These are phyloP conservation scores for Pseudogymnoascus sp. DNA, from an alignment of 2,329 filamentous ascomycete species.

Conservation along the genomic window DNA sequence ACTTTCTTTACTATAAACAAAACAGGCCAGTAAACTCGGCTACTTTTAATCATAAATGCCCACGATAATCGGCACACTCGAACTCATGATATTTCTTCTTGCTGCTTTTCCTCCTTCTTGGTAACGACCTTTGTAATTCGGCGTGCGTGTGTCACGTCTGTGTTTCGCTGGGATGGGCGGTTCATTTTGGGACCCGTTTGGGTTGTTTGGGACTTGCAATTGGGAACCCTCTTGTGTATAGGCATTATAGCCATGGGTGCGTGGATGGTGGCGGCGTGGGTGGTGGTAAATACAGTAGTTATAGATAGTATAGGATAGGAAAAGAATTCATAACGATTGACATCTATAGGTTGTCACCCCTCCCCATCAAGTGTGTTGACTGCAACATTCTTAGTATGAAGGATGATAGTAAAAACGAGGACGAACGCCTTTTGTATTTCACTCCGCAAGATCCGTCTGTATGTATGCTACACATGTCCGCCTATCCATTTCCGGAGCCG, in stretches of 20 bases:
- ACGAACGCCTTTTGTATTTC: not conserved
- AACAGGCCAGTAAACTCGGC: not conserved
- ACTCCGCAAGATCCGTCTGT: not conserved
- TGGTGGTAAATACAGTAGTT: not conserved
- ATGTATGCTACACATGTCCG: not conserved
- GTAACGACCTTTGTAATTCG: not conserved
- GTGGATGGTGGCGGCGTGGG: not conserved
- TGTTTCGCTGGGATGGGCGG: slow-evolving; percentile 1
- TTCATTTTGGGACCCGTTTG: not conserved
- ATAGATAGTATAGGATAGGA: not conserved
- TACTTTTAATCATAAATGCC: not conserved
- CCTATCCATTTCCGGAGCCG: not conserved
- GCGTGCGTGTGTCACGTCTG: not conserved
- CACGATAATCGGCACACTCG: not conserved
- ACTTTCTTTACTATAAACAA: not conserved
- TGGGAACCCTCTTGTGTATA: not conserved
- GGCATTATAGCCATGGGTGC: not conserved
- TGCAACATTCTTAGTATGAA: not conserved
- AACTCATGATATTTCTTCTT: not conserved
- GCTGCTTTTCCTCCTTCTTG: not conserved
- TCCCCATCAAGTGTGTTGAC: not conserved
- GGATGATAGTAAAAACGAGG: not conserved
- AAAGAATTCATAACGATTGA: not conserved
- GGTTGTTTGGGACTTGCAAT: not conserved
- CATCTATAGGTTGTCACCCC: not conserved